Evolutionary conservation across 1,139 yeast genomes (phyloP).

Genomic region (Chernovozyma sophiae-reginae): DNA sequence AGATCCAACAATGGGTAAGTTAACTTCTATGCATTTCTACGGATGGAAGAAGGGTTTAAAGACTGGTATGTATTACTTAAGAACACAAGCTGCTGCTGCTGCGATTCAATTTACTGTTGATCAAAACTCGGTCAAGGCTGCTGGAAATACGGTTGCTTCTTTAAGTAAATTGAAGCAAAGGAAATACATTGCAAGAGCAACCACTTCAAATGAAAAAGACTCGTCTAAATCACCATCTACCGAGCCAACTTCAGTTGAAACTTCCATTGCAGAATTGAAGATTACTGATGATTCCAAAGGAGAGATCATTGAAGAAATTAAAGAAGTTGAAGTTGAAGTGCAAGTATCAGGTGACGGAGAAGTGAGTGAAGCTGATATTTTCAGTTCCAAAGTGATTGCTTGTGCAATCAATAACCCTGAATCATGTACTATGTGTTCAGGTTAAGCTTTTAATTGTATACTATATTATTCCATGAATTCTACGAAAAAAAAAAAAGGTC

Average conservation of each 20-base stretch:
- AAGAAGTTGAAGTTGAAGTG: conserved; percentile 16
- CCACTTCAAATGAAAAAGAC: conserved; percentile 28
- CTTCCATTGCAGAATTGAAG: conserved; percentile 43
- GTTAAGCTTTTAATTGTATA: conserved; percentile 39
- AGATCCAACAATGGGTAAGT: conserved; percentile 54
- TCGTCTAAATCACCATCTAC: conserved; percentile 36
- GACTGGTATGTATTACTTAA: conserved; percentile 60
- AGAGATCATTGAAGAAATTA: conserved; percentile 8
- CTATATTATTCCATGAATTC: background rate
- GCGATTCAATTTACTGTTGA: conserved; percentile 61
- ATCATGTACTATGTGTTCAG: conserved; percentile 98
- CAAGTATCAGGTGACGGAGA: conserved; percentile 43
- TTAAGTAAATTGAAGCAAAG: conserved; percentile 56
- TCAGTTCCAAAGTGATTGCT: conserved; percentile 88
- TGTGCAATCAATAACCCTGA: conserved; percentile 97
- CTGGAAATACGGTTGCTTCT: conserved; percentile 50
- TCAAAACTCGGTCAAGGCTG: conserved; percentile 32
- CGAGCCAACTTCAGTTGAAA: conserved; percentile 48
- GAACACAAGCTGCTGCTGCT: conserved; percentile 62
- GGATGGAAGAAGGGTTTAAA: conserved; percentile 63
- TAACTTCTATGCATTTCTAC: conserved; percentile 58
- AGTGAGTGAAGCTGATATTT: conserved; percentile 57
- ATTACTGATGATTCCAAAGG: conserved; percentile 18
- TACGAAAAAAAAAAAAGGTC: background rate
- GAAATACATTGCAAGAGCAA: conserved; percentile 37